Percentiles rank a stretch among this genome's conserved stretches.
Evolutionary conservation across 176 grass and related monocot genomes (phyloP).

Genomic region (Cenchrus fungigraminus): DNA sequence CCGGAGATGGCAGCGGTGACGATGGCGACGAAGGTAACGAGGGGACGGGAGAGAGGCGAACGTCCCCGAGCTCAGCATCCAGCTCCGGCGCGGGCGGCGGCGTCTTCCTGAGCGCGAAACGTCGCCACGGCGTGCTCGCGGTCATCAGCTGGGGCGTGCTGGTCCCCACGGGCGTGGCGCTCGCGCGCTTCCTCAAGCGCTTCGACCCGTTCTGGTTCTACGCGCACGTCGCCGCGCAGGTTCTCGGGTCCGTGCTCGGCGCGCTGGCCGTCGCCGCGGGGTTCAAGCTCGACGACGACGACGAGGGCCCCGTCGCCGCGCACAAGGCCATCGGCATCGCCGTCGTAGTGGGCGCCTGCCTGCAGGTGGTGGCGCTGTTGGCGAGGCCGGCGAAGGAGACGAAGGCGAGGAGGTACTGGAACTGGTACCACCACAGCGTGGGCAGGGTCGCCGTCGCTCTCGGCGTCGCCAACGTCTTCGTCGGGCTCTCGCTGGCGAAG

Average conservation of each 20-base stretch:
- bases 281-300: conserved; percentile 44
- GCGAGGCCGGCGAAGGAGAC: conserved; percentile 42
- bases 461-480: conserved; percentile 50
- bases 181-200: conserved; percentile 41
- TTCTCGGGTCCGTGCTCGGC: conserved; percentile 35
- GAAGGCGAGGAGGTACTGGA: conserved; percentile 47
- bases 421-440: conserved; percentile 53
- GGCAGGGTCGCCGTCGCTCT: conserved; percentile 32
- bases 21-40: neutral
- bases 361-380: conserved; percentile 40
- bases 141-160: conserved; percentile 31
- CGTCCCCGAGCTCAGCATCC: neutral
- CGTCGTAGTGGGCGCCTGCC: conserved; percentile 30
- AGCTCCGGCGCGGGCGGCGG: neutral
- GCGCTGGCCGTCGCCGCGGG: conserved; percentile 33
- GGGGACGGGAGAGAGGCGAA: neutral
- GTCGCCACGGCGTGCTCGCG: conserved; percentile 37
- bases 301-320: neutral
- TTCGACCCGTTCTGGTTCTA: conserved; percentile 51
- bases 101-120: conserved; percentile 2
- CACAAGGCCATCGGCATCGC: conserved; percentile 41
- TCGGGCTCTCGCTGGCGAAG: conserved; percentile 33
- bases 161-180: conserved; percentile 30
- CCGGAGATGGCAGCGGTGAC: neutral
- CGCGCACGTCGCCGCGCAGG: conserved; percentile 35